These are phyloP conservation scores for Tolypocladium amazonense DNA, from an alignment of 2,329 filamentous ascomycete species.

Conservation along the genomic window DNA sequence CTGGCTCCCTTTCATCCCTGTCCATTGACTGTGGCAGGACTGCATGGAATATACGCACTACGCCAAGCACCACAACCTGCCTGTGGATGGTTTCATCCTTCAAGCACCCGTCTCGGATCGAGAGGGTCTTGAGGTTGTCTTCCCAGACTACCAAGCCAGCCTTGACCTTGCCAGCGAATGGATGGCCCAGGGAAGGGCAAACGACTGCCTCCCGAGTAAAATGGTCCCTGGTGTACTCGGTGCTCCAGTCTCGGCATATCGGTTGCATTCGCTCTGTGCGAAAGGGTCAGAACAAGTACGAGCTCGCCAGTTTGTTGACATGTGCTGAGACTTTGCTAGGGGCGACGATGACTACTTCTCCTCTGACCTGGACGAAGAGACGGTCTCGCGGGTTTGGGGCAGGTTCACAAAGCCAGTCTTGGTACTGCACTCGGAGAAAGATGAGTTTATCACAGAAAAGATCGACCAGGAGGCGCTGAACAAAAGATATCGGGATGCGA, in stretches of 20 bases:
- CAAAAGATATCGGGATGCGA: constrained; percentile 41
- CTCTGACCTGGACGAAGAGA: constrained; percentile 53
- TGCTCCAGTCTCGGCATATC: constrained; percentile 40
- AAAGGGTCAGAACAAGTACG: constrained; percentile 30
- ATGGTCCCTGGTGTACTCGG: constrained; percentile 28
- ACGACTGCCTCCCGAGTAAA: constrained; percentile 43
- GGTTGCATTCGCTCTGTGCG: constrained; percentile 38
- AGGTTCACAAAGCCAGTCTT: constrained; percentile 48
- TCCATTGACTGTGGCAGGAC: constrained; percentile 27
- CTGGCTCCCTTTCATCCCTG: background rate
- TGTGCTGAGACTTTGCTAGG: constrained; percentile 18
- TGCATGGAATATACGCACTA: constrained; percentile 43
- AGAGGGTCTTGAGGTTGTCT: constrained; percentile 43
- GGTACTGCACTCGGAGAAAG: constrained; percentile 53
- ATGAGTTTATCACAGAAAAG: constrained; percentile 50
- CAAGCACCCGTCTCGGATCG: constrained; percentile 75
- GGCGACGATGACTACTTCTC: constrained; percentile 85
- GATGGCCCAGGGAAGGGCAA: constrained; percentile 41
- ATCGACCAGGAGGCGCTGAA: constrained; percentile 50
- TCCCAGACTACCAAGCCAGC: constrained; percentile 33
- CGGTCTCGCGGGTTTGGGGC: constrained; percentile 55
- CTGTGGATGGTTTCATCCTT: constrained; percentile 65
- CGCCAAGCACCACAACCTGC: constrained; percentile 29
- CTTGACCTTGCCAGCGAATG: constrained; percentile 40
- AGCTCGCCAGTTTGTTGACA: background rate